A percentile compares a stretch with the other conserved stretches of the same genome.
Evolutionary conservation across 805 yeast species (phyloP).

Genomic region (Saturnispora dispora): DNA sequence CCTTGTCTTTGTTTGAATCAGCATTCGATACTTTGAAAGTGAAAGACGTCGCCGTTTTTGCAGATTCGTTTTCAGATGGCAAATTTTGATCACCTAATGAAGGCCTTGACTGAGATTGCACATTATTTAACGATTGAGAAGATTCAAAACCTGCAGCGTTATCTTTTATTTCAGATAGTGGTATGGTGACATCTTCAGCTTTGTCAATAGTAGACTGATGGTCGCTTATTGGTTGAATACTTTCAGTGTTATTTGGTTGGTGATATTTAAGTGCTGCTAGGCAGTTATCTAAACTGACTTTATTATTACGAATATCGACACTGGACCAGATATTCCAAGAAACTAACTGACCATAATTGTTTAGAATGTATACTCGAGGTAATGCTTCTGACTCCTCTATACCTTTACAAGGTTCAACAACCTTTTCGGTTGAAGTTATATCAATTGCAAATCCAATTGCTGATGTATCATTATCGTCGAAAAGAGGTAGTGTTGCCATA

Average conservation of each 20-base stretch:
- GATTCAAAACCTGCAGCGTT: background rate
- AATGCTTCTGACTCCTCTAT: conserved; percentile 50
- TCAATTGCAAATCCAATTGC: conserved; percentile 67
- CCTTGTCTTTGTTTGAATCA: background rate
- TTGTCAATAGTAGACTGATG: background rate
- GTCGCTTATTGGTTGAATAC: background rate
- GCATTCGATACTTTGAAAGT: background rate
- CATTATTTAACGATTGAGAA: background rate
- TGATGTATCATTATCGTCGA: conserved; percentile 57
- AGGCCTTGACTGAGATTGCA: background rate
- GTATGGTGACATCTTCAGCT: background rate
- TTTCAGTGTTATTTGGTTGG: background rate
- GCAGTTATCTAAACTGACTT: conserved; percentile 6
- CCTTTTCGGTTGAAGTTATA: conserved; percentile 34
- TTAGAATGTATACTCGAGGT: conserved; percentile 57
- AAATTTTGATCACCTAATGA: background rate
- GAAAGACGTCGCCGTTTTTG: background rate
- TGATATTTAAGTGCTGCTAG: background rate
- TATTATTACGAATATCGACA: conserved; percentile 33
- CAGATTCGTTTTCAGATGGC: background rate
- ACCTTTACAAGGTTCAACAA: conserved; percentile 47
- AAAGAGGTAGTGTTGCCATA: conserved; percentile 66
- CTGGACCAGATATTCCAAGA: conserved; percentile 60
- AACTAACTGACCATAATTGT: conserved; percentile 51
- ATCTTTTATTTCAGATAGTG: too few relatives aligned